Conservation (phyloP, 2,329 filamentous ascomycete genomes). For the Verticillium isaacii region DNA sequence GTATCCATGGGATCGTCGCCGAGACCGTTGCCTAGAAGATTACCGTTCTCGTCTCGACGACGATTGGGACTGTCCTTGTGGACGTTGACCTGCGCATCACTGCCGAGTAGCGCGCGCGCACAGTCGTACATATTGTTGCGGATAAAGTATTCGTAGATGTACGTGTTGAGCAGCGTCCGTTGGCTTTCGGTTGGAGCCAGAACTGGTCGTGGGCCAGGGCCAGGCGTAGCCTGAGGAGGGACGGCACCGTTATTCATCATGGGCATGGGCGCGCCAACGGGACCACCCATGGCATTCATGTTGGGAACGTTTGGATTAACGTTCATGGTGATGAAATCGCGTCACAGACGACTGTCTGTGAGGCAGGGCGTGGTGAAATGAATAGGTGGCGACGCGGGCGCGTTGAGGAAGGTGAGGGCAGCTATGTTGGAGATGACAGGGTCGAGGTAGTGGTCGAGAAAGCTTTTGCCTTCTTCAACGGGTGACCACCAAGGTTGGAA, state of each 20-base stretch:
- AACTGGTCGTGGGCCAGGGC: slow-evolving; percentile 12
- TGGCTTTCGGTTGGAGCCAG: slow-evolving; percentile 29
- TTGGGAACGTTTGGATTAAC: slow-evolving; percentile 56
- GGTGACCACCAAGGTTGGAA: slow-evolving; percentile 5
- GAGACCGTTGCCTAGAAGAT: slow-evolving; percentile 61
- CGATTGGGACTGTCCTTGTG: slow-evolving; percentile 65
- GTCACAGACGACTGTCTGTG: slow-evolving; percentile 34
- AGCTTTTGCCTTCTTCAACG: neutral
- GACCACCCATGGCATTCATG: slow-evolving; percentile 66
- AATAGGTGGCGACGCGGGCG: slow-evolving; percentile 13
- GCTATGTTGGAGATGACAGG: neutral
- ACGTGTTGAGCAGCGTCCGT: slow-evolving; percentile 68
- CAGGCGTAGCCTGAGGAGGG: slow-evolving; percentile 22
- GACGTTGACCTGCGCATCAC: slow-evolving; percentile 62
- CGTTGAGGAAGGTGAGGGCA: neutral
- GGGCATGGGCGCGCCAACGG: slow-evolving; percentile 58
- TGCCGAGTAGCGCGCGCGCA: slow-evolving; percentile 67
- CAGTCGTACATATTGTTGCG: slow-evolving; percentile 80
- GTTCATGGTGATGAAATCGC: slow-evolving; percentile 32
- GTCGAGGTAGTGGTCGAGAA: neutral
- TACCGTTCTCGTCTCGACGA: slow-evolving; percentile 63
- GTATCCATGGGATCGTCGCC: slow-evolving; percentile 75
- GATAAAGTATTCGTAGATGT: slow-evolving; percentile 89
- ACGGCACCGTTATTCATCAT: slow-evolving; percentile 60
- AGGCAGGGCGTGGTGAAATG: slow-evolving; percentile 11